Conservation (phyloP, 78 protist genomes). For the Dictyostelium purpureum region DNA sequence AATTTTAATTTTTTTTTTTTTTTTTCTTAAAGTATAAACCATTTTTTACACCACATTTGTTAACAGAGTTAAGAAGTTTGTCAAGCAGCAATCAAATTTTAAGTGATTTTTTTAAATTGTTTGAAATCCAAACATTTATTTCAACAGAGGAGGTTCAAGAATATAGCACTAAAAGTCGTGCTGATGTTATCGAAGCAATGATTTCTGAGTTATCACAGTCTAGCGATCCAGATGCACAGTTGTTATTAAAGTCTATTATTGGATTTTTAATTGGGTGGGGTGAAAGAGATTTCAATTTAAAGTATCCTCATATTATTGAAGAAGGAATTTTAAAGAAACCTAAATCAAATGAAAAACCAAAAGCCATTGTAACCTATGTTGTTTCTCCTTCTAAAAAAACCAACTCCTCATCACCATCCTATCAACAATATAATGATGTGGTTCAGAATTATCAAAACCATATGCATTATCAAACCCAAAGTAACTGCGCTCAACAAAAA, state of each 20-base stretch:
- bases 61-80: constrained; percentile 2
- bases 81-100: neutral
- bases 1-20: neutral
- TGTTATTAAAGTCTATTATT: neutral
- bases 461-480: neutral
- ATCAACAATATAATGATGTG: no score
- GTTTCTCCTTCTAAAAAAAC: neutral
- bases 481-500: neutral
- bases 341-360: neutral
- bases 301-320: constrained; percentile 2
- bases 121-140: neutral
- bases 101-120: neutral
- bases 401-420: neutral
- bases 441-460: no score
- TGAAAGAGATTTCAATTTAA: neutral
- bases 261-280: neutral
- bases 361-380: neutral
- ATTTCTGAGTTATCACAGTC: neutral
- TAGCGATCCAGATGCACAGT: neutral
- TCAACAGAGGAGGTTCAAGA: neutral
- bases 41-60: neutral
- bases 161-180: neutral
- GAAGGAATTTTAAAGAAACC: neutral
- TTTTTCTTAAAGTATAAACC: neutral
- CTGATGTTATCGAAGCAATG: constrained; percentile 5